Conservation (phyloP, 805 yeast genomes). For the Schwanniomyces polymorphus region DNA sequence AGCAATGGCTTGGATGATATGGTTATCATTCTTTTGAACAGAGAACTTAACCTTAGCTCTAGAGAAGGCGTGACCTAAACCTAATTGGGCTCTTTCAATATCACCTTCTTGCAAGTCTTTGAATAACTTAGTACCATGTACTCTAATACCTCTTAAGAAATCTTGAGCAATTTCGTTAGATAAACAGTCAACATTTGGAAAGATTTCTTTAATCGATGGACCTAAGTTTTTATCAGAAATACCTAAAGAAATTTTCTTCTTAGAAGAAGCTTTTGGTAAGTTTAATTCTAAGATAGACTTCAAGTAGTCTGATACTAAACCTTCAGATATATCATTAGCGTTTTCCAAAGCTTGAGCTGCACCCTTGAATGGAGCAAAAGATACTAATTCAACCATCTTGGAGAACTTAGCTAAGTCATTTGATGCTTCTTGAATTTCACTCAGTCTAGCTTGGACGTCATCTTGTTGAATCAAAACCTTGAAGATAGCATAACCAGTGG, state of each 20-base stretch:
- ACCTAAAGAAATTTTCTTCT: slow-evolving; percentile 74
- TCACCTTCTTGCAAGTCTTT: slow-evolving; percentile 94
- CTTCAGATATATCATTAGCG: slow-evolving; percentile 97
- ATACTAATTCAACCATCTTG: slow-evolving; percentile 87
- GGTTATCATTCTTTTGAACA: slow-evolving; percentile 98
- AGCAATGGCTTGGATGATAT: slow-evolving; percentile 98
- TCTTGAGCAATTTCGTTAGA: slow-evolving; percentile 94
- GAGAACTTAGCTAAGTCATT: slow-evolving; percentile 85
- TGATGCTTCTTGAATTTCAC: slow-evolving; percentile 91
- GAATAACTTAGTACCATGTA: slow-evolving; percentile 82
- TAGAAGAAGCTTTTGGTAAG: slow-evolving; percentile 74
- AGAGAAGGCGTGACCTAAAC: slow-evolving; percentile 98
- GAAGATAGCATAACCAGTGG: slow-evolving; percentile 97
- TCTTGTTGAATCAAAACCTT: slow-evolving; percentile 93
- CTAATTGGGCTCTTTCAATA: slow-evolving; percentile 95
- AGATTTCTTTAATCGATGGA: slow-evolving; percentile 89
- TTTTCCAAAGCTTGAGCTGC: slow-evolving; percentile 99
- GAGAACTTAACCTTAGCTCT: slow-evolving; percentile 98
- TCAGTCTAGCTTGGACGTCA: slow-evolving; percentile 85
- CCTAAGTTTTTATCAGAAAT: slow-evolving; percentile 94
- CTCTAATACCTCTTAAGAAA: slow-evolving; percentile 90
- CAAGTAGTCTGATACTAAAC: slow-evolving; percentile 89
- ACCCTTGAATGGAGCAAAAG: slow-evolving; percentile 98
- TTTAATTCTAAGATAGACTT: slow-evolving; percentile 87
- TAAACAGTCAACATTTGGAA: slow-evolving; percentile 87